Percentiles rank a stretch among this genome's conserved stretches.
Conservation (phyloP, 2,329 filamentous ascomycete species). For the Diaporthe velutina region DNA sequence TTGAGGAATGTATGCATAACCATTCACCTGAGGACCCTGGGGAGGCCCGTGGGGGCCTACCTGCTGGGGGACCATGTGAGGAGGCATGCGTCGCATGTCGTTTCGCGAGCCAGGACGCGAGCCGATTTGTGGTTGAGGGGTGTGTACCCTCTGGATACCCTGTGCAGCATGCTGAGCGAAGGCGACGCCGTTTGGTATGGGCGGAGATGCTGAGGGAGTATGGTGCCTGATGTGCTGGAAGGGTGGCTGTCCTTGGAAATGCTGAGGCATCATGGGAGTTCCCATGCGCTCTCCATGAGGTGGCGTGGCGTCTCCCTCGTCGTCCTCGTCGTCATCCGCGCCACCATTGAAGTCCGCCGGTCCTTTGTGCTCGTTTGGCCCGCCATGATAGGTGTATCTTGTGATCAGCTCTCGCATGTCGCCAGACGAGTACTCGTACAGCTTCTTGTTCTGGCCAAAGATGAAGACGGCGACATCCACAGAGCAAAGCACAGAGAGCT, state of each 20-base stretch:
- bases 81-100: conserved; percentile 80
- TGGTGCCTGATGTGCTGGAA: conserved; percentile 87
- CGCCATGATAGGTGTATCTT: conserved; percentile 92
- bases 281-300: conserved; percentile 74
- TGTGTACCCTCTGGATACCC: conserved; percentile 75
- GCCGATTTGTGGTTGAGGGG: conserved; percentile 81
- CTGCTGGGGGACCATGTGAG: conserved; percentile 77
- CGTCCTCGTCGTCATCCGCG: conserved; percentile 87
- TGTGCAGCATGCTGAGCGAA: conserved; percentile 68
- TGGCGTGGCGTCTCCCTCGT: conserved; percentile 80
- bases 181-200: conserved; percentile 81
- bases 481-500: conserved; percentile 96
- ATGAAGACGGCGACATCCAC: conserved; percentile 99
- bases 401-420: conserved; percentile 93
- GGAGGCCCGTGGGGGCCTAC: conserved; percentile 66
- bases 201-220: conserved; percentile 89
- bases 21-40: conserved; percentile 62
- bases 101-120: conserved; percentile 87
- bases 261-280: conserved; percentile 75
- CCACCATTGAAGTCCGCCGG: conserved; percentile 91
- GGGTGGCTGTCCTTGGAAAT: conserved; percentile 76
- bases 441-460: conserved; percentile 98
- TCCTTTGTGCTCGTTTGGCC: conserved; percentile 95
- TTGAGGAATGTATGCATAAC: conserved; percentile 87
- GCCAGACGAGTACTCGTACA: conserved; percentile 96